Percentiles rank a stretch among this genome's conserved stretches.
Conservation (phyloP, 2,329 filamentous ascomycete species). For the Cladophialophora bantiana region DNA sequence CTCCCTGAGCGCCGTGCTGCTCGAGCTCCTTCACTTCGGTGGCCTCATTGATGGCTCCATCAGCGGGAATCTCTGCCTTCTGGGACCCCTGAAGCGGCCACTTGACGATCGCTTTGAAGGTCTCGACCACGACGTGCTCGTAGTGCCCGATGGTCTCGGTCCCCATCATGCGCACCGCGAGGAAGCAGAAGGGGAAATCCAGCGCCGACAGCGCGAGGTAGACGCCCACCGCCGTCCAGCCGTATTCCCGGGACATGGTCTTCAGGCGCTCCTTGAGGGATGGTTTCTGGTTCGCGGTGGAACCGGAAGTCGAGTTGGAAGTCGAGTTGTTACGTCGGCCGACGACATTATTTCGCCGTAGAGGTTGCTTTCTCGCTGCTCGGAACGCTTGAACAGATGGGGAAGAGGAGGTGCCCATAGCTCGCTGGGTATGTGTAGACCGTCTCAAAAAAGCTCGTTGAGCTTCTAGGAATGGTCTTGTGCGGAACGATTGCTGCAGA, state of each 20-base stretch:
- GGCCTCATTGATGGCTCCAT: constrained; percentile 21
- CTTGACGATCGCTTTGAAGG: constrained; percentile 45
- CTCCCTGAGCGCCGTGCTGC: constrained; percentile 52
- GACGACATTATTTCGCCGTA: constrained; percentile 11
- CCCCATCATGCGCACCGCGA: constrained; percentile 81
- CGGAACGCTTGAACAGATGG: constrained; percentile 23
- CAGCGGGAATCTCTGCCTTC: constrained; percentile 17
- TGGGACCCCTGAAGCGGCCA: constrained; percentile 37
- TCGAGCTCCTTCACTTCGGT: constrained; percentile 39
- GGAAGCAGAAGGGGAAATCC: constrained; percentile 95
- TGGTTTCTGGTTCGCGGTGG: constrained; percentile 42
- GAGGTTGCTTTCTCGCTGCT: constrained; percentile 3
- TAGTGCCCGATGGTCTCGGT: constrained; percentile 79
- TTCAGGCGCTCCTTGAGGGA: constrained; percentile 75
- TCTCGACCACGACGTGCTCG: constrained; percentile 54
- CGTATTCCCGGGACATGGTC: constrained; percentile 89
- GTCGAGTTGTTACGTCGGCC: constrained; percentile 34
- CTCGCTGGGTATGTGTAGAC: constrained; percentile 22
- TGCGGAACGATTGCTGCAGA: constrained; percentile 33
- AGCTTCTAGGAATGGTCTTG: constrained; percentile 24
- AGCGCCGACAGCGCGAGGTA: constrained; percentile 82
- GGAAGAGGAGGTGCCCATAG: constrained; percentile 11
- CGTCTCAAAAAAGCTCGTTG: constrained; percentile 19
- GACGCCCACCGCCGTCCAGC: constrained; percentile 91
- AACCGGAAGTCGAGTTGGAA: constrained; percentile 34